Conservation (phyloP, 129 eudicot genomes). For the Flaveria sonorensis region DNA sequence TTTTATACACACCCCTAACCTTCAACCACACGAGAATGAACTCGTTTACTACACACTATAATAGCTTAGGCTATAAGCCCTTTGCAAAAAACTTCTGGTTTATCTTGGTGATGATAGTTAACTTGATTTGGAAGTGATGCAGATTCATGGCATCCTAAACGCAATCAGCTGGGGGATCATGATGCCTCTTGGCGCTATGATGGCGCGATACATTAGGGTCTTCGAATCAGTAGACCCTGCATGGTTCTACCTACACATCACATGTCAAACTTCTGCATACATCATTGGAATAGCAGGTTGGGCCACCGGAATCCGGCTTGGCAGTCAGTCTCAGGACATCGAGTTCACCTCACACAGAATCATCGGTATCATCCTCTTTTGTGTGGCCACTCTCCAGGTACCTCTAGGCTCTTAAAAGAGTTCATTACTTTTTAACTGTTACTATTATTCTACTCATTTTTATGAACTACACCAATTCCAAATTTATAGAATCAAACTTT, state of each 20-base stretch:
- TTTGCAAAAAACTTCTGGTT: too few species aligned
- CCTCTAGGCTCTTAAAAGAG: not conserved
- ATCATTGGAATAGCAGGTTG: conserved; percentile 68
- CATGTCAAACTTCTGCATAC: conserved; percentile 59
- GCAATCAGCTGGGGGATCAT: conserved; percentile 74
- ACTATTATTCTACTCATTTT: too few species aligned
- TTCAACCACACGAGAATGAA: too few species aligned
- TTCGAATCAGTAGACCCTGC: conserved; percentile 65
- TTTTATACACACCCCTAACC: too few species aligned
- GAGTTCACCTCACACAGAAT: conserved; percentile 54
- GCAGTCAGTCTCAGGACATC: conserved; percentile 55
- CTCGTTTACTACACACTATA: too few species aligned
- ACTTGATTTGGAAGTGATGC: not conserved
- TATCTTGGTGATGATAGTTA: not conserved
- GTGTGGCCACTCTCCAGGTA: conserved; percentile 73
- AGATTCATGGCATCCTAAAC: conserved; percentile 76
- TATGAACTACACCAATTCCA: too few species aligned
- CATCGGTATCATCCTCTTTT: conserved; percentile 64
- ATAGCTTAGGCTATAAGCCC: too few species aligned
- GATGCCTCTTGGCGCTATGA: conserved; percentile 62
- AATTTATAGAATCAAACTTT: too few species aligned
- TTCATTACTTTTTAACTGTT: too few species aligned
- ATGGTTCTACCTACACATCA: conserved; percentile 78
- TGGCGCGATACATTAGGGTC: conserved; percentile 61
- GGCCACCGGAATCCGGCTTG: conserved; percentile 78